phyloP scores from a whole-genome alignment of 2,329 filamentous ascomycete species.

The Graphiopsis chlorocephala region DNA sequence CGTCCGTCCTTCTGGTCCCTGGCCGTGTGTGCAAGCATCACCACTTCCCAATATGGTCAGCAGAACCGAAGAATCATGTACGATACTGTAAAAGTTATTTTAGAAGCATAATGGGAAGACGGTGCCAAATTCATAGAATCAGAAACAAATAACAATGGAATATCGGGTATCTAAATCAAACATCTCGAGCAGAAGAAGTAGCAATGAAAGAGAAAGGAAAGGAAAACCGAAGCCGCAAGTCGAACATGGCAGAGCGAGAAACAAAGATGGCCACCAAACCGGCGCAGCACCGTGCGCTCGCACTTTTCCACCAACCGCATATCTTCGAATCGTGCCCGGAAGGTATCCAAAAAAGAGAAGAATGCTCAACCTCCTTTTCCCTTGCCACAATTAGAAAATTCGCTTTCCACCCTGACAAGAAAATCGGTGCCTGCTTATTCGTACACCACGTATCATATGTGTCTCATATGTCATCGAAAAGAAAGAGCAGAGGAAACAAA shows the following conservation, averaged over 20 bases:
- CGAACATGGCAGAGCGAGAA: not conserved
- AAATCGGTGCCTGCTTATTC: not conserved
- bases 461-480: not conserved
- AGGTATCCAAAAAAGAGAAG: not conserved
- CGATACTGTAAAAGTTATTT: not conserved
- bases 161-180: conserved; percentile 13
- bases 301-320: not conserved
- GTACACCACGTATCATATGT: not conserved
- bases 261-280: not conserved
- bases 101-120: not conserved
- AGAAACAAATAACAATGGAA: not conserved
- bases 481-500: not conserved
- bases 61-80: not conserved
- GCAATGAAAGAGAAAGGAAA: not conserved
- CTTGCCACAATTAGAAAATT: not conserved
- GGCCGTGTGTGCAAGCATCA: not conserved
- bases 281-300: not conserved
- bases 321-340: not conserved
- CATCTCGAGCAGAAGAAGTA: conserved; percentile 1
- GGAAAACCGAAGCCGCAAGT: not conserved
- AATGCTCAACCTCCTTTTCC: not conserved
- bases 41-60: not conserved
- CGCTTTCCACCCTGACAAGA: not conserved
- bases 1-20: not conserved
- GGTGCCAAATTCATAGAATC: not conserved